phyloP scores from a whole-genome alignment of 202 grass and related monocot species.

The Carex arenaria region DNA sequence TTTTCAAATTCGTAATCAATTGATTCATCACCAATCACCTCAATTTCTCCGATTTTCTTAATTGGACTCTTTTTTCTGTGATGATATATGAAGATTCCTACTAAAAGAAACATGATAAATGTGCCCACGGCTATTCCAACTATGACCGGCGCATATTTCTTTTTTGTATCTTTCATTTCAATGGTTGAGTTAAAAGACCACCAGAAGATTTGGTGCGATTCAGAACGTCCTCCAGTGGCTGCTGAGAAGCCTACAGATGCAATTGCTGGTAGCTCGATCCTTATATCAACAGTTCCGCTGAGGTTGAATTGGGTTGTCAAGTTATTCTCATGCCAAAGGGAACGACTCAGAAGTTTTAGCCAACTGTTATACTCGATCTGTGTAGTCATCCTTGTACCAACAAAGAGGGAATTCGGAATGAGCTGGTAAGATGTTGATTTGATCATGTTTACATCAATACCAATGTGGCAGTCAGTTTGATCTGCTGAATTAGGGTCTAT shows the following conservation, averaged over 20 bases:
- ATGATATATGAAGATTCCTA: not conserved
- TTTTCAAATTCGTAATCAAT: conserved; percentile 58
- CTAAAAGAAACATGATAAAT: conserved; percentile 1
- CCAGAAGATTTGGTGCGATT: conserved; percentile 49
- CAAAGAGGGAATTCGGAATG: not conserved
- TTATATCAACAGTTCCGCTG: conserved; percentile 14
- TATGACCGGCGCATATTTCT: not conserved
- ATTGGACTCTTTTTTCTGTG: not conserved
- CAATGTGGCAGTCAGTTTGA: no score
- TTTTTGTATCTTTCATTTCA: not conserved
- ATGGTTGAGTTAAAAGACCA: conserved; percentile 71
- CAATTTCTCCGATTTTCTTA: conserved; percentile 25
- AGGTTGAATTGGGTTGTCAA: not conserved
- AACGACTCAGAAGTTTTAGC: conserved; percentile 10
- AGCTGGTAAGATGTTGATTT: not conserved
- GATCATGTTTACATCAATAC: conserved; percentile 35
- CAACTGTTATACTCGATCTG: conserved; percentile 20
- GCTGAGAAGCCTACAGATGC: conserved; percentile 52
- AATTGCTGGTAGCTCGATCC: not conserved
- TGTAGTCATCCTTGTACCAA: conserved; percentile 13
- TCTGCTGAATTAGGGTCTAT: no score
- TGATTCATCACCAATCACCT: conserved; percentile 35
- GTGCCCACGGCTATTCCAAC: not conserved
- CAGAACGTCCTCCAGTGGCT: conserved; percentile 36
- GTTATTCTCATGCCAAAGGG: not conserved